Base-by-base conservation (phyloP, 345 rosid species). In the Clarkia xantiana region DNA sequence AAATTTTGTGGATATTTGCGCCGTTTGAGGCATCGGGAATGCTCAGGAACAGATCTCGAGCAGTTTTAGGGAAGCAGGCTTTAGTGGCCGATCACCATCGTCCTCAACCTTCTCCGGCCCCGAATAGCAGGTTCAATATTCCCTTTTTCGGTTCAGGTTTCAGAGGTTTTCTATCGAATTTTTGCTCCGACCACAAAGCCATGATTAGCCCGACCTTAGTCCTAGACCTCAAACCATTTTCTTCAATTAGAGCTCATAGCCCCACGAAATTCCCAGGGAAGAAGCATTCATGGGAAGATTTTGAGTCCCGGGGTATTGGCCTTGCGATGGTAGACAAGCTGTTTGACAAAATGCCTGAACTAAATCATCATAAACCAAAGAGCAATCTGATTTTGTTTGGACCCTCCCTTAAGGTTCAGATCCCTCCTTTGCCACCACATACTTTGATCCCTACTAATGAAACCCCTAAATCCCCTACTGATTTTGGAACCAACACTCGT, bases 161-260 rank as follows among this genome's bases (percentile, higher is more conserved):
- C 59, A 74, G 66, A 62, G 77, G 72, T 67, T 72, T 81, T 59
- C 77, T 23, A 47, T 71, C 5, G 74, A 69, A 56, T 41, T 29
- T 53, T 54, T 71, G 41, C 56, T 59, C 72, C 16, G 87, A 77
- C 36, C 20, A 72, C 9, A 85, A 78, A 16, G 54, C 67, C 10
- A 60, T 62, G 39, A 49, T 60, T 44, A 81, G 88, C 63, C 94
- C 81, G 3, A 79, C 82, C 39, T 72, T 85, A 2, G 72, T 76
- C 55, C 79, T 79, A 4, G 81, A 84, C 63, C 29, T 65, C 15
- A 77, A 62, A 67, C 62, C 70, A 15, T 60, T 70, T 17, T 52
- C 76, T 56, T 36, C 23, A 22, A 45, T 38, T 40, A 12, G 43
- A 9, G 10, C 18, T 34, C 42, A 42, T 13, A 5, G 17, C 18